Evolutionary conservation across 202 grass and related monocot genomes (phyloP).

Genomic region (Miscanthus sacchariflorus): DNA sequence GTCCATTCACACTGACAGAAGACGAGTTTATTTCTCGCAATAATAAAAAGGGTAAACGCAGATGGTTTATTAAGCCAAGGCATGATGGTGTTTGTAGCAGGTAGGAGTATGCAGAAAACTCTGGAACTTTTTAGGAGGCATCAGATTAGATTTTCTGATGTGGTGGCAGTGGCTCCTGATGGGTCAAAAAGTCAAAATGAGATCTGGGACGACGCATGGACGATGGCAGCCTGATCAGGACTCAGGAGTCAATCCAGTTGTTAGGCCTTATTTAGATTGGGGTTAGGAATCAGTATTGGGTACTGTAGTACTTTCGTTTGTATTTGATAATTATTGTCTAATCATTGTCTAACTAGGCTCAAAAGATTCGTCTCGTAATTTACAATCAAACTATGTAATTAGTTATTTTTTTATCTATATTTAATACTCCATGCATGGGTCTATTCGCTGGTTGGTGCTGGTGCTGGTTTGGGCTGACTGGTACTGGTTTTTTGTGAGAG

Average conservation of each 20-base stretch:
- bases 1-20: neutral
- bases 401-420: too few relatives aligned
- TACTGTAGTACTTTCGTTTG: too few relatives aligned
- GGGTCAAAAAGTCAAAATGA: constrained; percentile 4
- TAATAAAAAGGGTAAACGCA: neutral
- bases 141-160: neutral
- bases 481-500: too few relatives aligned
- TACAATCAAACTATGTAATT: too few relatives aligned
- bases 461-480: too few relatives aligned
- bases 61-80: neutral
- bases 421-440: too few relatives aligned
- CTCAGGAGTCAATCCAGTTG: neutral
- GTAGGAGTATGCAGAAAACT: neutral
- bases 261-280: neutral
- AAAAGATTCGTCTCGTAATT: too few relatives aligned
- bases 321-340: too few relatives aligned
- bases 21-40: neutral
- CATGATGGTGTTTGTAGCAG: neutral
- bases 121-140: neutral
- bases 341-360: too few relatives aligned
- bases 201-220: neutral
- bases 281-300: too few relatives aligned
- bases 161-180: neutral
- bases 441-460: too few relatives aligned
- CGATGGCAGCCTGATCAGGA: neutral